Conservation (phyloP, 2,329 filamentous ascomycete genomes). For the Trichoderma asperellum region DNA sequence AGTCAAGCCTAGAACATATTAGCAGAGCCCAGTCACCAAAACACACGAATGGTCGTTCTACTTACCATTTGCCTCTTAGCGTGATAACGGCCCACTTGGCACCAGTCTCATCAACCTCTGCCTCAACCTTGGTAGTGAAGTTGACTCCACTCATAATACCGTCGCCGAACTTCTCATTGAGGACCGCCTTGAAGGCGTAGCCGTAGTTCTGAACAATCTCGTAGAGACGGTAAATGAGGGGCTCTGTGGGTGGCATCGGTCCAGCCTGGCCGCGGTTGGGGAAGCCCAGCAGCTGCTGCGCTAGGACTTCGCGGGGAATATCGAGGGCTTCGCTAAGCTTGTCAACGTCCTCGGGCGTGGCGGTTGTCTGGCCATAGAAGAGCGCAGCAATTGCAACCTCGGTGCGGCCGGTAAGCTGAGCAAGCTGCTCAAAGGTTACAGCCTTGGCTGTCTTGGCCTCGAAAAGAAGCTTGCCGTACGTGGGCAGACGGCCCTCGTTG, state of each 20-base stretch:
- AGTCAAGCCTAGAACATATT: background rate
- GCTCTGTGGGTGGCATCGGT: constrained; percentile 8
- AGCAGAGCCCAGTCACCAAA: background rate
- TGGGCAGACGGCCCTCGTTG: background rate
- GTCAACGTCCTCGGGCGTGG: constrained; percentile 1
- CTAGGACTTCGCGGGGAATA: constrained; percentile 4
- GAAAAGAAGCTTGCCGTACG: constrained; percentile 10
- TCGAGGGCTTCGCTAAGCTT: constrained; percentile 5
- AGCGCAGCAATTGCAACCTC: constrained; percentile 11
- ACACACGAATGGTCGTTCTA: no score
- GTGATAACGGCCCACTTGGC: constrained; percentile 12
- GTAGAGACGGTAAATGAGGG: constrained; percentile 9
- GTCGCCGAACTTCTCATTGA: constrained; percentile 15
- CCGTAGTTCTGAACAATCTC: constrained; percentile 4
- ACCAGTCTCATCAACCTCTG: constrained; percentile 1
- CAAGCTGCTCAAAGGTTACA: constrained; percentile 1
- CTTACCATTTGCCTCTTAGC: constrained; percentile 14
- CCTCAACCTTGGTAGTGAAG: constrained; percentile 4
- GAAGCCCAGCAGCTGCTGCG: constrained; percentile 1
- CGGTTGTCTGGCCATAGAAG: constrained; percentile 3
- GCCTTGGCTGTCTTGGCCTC: constrained; percentile 6
- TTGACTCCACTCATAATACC: constrained; percentile 10
- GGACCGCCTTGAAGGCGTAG: constrained; percentile 8
- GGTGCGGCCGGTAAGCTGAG: background rate
- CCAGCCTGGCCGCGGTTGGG: constrained; percentile 2